phyloP scores from a whole-genome alignment of 2,329 filamentous ascomycete genomes.

The Aspergillus calidoustus region DNA sequence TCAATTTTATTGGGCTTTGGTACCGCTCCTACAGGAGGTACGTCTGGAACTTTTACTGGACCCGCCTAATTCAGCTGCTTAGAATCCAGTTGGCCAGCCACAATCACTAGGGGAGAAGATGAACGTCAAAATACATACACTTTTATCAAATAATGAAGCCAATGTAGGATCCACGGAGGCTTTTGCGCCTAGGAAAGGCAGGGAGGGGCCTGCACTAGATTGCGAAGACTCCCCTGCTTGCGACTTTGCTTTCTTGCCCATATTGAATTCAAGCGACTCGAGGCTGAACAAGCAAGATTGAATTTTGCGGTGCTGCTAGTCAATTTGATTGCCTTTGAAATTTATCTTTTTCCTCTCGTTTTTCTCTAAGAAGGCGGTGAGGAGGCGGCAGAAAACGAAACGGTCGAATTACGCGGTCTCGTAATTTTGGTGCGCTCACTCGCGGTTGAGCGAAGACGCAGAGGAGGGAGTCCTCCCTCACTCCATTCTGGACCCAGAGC shows the following conservation, averaged over 20 bases:
- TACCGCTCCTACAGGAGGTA: conserved; percentile 17
- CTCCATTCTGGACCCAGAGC: conserved; percentile 12
- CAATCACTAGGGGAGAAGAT: neutral
- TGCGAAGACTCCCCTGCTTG: conserved; percentile 26
- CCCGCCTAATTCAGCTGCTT: conserved; percentile 37
- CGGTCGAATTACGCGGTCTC: conserved; percentile 1
- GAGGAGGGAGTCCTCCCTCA: conserved; percentile 18
- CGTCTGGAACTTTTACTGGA: conserved; percentile 44
- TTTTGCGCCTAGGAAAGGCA: conserved; percentile 60
- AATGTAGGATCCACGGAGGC: conserved; percentile 70
- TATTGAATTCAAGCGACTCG: conserved; percentile 20
- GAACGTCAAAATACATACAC: conserved; percentile 59
- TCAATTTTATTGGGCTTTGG: conserved; percentile 24
- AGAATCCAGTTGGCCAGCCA: conserved; percentile 13
- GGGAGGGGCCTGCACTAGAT: conserved; percentile 24
- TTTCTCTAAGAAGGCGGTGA: conserved; percentile 3
- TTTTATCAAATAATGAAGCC: conserved; percentile 71
- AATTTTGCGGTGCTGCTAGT: neutral
- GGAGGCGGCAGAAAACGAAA: too few relatives aligned
- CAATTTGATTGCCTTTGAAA: neutral
- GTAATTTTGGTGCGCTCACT: conserved; percentile 11
- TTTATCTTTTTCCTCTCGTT: conserved; percentile 7
- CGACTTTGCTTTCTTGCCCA: conserved; percentile 43
- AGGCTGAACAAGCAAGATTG: neutral
- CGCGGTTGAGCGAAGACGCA: neutral